These are phyloP conservation scores for Suhomyces anneliseae DNA, from an alignment of 1,139 yeast species.

Conservation along the genomic window DNA sequence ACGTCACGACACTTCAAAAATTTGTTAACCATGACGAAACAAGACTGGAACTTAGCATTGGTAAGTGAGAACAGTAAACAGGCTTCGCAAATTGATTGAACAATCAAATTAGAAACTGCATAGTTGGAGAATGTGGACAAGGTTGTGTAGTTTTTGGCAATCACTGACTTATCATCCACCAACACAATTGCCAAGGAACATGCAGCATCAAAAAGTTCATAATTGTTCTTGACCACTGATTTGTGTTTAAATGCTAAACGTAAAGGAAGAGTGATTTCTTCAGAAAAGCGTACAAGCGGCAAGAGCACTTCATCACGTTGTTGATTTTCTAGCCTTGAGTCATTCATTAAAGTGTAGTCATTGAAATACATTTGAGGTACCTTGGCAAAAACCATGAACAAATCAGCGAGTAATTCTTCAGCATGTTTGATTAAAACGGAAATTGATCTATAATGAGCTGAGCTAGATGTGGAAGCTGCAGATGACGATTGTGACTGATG, in stretches of 20 bases:
- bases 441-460: slow-evolving; percentile 2
- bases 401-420: slow-evolving; percentile 29
- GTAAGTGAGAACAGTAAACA: slow-evolving; percentile 36
- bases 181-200: slow-evolving; percentile 35
- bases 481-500: slow-evolving; percentile 6
- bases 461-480: slow-evolving; percentile 7
- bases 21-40: slow-evolving; percentile 37
- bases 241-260: slow-evolving; percentile 34
- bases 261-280: slow-evolving; percentile 33
- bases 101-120: slow-evolving; percentile 33
- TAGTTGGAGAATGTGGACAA: slow-evolving; percentile 30
- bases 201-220: slow-evolving; percentile 36
- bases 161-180: slow-evolving; percentile 22
- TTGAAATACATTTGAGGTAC: slow-evolving; percentile 40
- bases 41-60: slow-evolving; percentile 40
- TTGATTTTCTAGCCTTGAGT: slow-evolving; percentile 13
- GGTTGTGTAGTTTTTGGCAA: slow-evolving; percentile 21
- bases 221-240: slow-evolving; percentile 12
- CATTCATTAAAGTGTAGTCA: slow-evolving; percentile 27
- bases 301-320: slow-evolving; percentile 8
- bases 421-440: slow-evolving; percentile 7
- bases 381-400: slow-evolving; percentile 36
- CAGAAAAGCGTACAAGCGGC: slow-evolving; percentile 23
- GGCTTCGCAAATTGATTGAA: slow-evolving; percentile 39
- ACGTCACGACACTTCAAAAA: slow-evolving; percentile 28